Conservation (phyloP, 1,284 basidiomycete genomes). For the Pseudozyma hubeiensis region DNA sequence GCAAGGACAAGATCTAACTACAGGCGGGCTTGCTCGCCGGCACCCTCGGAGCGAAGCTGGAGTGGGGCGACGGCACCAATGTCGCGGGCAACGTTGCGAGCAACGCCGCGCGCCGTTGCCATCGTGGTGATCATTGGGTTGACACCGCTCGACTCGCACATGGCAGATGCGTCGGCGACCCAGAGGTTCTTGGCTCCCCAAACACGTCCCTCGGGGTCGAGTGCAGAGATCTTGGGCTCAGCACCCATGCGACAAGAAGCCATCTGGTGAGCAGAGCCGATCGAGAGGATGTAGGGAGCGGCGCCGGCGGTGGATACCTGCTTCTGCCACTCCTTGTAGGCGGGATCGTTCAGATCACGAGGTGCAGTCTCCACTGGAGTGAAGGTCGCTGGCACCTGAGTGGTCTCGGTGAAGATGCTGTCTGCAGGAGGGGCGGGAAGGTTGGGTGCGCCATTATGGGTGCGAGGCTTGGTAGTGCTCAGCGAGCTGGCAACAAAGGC, state of each 20-base stretch:
- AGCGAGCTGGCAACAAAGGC: conserved; percentile 22
- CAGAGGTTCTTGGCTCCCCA: conserved; percentile 71
- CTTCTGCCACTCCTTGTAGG: conserved; percentile 63
- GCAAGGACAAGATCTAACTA: conserved; percentile 12
- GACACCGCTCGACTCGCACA: conserved; percentile 70
- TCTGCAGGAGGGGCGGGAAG: conserved; percentile 18
- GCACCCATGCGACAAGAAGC: conserved; percentile 70
- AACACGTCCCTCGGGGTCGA: conserved; percentile 70
- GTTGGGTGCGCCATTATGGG: conserved; percentile 13
- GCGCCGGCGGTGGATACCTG: conserved; percentile 58
- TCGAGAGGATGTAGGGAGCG: conserved; percentile 37
- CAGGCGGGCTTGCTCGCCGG: conserved; percentile 30
- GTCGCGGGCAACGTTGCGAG: conserved; percentile 64
- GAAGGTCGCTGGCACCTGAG: conserved; percentile 55
- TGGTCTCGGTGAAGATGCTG: conserved; percentile 54
- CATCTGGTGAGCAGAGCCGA: conserved; percentile 69
- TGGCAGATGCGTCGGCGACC: conserved; percentile 70
- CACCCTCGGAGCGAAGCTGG: conserved; percentile 18
- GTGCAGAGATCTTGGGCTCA: conserved; percentile 65
- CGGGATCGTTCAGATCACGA: conserved; percentile 56
- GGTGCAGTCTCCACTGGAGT: conserved; percentile 55
- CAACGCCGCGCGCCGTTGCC: conserved; percentile 60
- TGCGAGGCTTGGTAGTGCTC: conserved; percentile 7
- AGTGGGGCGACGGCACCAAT: conserved; percentile 54
- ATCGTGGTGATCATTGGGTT: conserved; percentile 71